Base-by-base conservation (phyloP, 371 early-diverging fungal species). In the Nematocida displodere region DNA sequence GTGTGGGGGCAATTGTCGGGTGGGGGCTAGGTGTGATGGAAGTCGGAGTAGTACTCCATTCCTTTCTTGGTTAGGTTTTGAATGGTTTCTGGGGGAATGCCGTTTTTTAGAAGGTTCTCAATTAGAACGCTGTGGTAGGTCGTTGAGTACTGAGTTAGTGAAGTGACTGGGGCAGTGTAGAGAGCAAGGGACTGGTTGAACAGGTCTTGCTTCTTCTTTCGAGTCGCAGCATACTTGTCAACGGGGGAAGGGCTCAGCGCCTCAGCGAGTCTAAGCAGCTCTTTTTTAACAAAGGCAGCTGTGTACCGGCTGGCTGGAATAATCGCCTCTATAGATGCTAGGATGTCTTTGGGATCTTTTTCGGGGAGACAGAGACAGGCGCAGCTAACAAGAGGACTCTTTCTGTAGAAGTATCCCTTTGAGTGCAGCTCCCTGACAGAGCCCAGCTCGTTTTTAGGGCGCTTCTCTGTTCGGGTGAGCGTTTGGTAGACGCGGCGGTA, bases 111-210 rank as follows among this genome's bases (percentile, higher is more conserved):
- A 31, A 71, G 28, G 0, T 56, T 42, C 33, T 71, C 75, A 8
- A 71, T 71, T 28, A 71, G 40, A 3, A 71, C 15, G 8, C 46
- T 24, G 2, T 71, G 61, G 56, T 71, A 71, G 42, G 58, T 62
- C 2, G 61, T 46, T 5, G 75, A 37, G 47, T 71, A 71, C 1
- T 50, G 36, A 1, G 20, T 24, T 13, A n/a, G 24, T 3, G 48
- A 13, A 2, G 24, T 29, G 17, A 71, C 0, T 22, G 47, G 47
- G 20, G 36, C n/a, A 24, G 5, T 22, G 39, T 71, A 71, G 22
- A 71, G 47, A 5, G 11, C 2, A 13, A 71, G 39, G 2, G 75
- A 58, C 31, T 56, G 39, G 0, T 47, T 50, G 24, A 71, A 34
- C 34, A 59, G 37, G n/a, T 58, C 44, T 28, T 47, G 24, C n/a